Percentiles rank a stretch among this genome's conserved stretches.
phyloP scores from a whole-genome alignment of 164 flowering plant genomes.

The Tetracentron sinense region DNA sequence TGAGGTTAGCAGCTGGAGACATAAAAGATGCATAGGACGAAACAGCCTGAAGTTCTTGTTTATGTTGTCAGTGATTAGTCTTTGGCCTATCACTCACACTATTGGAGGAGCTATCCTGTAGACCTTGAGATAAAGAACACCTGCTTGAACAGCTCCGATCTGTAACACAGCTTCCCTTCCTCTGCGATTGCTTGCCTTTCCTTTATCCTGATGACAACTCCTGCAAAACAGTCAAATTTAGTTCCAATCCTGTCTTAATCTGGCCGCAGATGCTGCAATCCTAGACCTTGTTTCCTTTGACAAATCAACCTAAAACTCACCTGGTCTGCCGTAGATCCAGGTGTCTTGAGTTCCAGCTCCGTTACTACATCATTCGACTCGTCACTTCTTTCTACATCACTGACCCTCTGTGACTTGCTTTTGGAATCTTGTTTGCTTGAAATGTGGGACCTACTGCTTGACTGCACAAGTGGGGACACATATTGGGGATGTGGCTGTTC shows the following conservation, averaged over 20 bases:
- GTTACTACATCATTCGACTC: conserved; percentile 67
- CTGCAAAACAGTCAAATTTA: conserved; percentile 26
- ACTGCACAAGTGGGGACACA: conserved; percentile 35
- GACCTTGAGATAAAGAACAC: conserved; percentile 56
- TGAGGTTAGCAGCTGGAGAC: neutral
- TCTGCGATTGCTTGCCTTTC: conserved; percentile 39
- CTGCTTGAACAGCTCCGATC: conserved; percentile 56
- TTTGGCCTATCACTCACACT: conserved; percentile 49
- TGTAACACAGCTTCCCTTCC: conserved; percentile 29
- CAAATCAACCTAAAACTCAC: conserved; percentile 18
- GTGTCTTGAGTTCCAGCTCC: conserved; percentile 69
- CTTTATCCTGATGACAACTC: conserved; percentile 37
- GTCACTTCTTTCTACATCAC: conserved; percentile 34
- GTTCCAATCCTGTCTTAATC: neutral
- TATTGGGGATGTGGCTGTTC: conserved; percentile 53
- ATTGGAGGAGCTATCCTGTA: conserved; percentile 56
- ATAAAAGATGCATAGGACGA: too few relatives aligned
- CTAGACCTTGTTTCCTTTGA: neutral
- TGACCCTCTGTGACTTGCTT: conserved; percentile 40
- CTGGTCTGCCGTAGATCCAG: conserved; percentile 62
- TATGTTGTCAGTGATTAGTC: conserved; percentile 10
- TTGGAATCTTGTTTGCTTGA: conserved; percentile 52
- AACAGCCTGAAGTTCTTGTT: neutral
- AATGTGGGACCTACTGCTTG: conserved; percentile 36
- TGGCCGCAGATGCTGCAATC: neutral